Evolutionary conservation across 2,329 filamentous ascomycete genomes (phyloP).

Genomic region (Scedosporium boydii): DNA sequence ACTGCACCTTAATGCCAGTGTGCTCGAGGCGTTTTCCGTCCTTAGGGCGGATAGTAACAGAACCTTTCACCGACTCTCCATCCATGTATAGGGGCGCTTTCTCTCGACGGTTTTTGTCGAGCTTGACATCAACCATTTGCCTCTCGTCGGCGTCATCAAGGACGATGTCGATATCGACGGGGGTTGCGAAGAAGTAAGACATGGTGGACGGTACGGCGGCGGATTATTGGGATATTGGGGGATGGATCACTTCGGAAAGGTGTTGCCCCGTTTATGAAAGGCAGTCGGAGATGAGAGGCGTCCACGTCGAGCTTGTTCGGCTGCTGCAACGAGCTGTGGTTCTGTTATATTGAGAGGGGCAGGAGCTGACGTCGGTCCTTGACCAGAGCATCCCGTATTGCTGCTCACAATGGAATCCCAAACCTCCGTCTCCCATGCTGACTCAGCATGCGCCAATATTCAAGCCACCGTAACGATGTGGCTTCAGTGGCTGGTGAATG

Average conservation of each 20-base stretch:
- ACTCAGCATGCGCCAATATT: too few relatives aligned
- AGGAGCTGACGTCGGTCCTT: not conserved
- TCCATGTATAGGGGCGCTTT: conserved; percentile 97
- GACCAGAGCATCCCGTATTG: not conserved
- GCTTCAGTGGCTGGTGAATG: not conserved
- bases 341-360: not conserved
- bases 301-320: not conserved
- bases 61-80: conserved; percentile 94
- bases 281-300: not conserved
- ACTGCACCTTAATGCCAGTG: conserved; percentile 98
- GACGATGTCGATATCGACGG: conserved; percentile 97
- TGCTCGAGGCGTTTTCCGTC: conserved; percentile 97
- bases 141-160: conserved; percentile 92
- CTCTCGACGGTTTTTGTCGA: conserved; percentile 95
- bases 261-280: not conserved
- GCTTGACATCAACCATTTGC: conserved; percentile 92
- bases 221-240: not conserved
- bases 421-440: too few relatives aligned
- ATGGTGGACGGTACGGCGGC: conserved; percentile 37
- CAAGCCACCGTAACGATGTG: not conserved
- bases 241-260: not conserved
- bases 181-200: conserved; percentile 98
- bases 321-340: not conserved
- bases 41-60: conserved; percentile 89
- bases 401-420: too few relatives aligned